phyloP scores from a whole-genome alignment of 2,329 filamentous ascomycete species.

The Orbilia javanica region DNA sequence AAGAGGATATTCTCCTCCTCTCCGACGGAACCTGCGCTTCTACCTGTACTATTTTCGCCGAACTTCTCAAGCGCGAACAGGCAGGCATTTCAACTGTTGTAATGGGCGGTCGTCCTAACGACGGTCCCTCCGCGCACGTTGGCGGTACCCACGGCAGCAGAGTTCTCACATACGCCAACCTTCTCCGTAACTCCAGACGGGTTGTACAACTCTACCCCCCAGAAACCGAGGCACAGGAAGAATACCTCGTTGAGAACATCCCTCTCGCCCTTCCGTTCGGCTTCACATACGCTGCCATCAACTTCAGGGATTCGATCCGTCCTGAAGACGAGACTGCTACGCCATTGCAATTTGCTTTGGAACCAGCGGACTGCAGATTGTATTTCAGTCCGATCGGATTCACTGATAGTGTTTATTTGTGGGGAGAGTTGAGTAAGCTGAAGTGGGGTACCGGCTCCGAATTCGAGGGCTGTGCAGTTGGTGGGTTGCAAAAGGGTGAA shows the following conservation, averaged over 20 bases:
- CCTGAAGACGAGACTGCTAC: conserved; percentile 57
- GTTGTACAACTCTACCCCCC: conserved; percentile 9
- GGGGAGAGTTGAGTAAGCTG: conserved; percentile 44
- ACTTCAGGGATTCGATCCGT: conserved; percentile 51
- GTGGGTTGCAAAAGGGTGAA: conserved; percentile 41
- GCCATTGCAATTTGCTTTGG: conserved; percentile 69
- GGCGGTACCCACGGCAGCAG: conserved; percentile 74
- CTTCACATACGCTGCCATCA: conserved; percentile 23
- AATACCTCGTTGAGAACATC: conserved; percentile 22
- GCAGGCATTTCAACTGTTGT: conserved; percentile 69
- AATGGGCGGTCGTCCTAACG: conserved; percentile 62
- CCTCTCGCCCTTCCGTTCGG: conserved; percentile 39
- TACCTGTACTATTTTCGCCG: conserved; percentile 73
- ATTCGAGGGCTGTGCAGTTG: conserved; percentile 45
- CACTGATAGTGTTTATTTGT: conserved; percentile 34
- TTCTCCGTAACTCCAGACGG: conserved; percentile 20
- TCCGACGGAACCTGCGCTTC: conserved; percentile 72
- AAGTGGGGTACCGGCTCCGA: conserved; percentile 47
- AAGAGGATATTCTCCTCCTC: conserved; percentile 66
- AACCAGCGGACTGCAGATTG: conserved; percentile 69
- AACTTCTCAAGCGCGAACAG: conserved; percentile 70
- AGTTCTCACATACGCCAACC: conserved; percentile 36
- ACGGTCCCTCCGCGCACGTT: conserved; percentile 65
- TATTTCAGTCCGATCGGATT: conserved; percentile 64
- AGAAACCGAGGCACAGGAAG: conserved; percentile 19